Percentiles rank a stretch among this genome's conserved stretches.
phyloP scores from a whole-genome alignment of 2,329 filamentous ascomycete genomes.

The Colletotrichum nymphaeae region DNA sequence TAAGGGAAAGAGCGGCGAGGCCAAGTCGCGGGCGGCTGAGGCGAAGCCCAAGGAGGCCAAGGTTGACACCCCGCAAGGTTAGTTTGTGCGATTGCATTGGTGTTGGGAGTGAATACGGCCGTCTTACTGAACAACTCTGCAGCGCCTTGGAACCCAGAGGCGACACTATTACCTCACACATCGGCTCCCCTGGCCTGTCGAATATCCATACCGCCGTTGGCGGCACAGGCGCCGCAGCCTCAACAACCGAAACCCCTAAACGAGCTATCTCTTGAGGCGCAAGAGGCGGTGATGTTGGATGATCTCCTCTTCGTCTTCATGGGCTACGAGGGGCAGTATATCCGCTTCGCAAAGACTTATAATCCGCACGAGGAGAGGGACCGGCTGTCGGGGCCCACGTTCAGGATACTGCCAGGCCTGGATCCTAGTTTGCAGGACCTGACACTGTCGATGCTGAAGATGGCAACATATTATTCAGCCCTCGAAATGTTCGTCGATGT shows the following conservation, averaged over 20 bases:
- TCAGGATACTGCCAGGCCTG: conserved; percentile 82
- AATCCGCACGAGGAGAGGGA: conserved; percentile 88
- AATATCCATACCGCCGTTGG: conserved; percentile 76
- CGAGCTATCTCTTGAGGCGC: conserved; percentile 80
- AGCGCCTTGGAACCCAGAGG: conserved; percentile 83
- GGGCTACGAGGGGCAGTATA: conserved; percentile 98
- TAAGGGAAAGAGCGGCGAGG: conserved; percentile 48
- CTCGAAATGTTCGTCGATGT: conserved; percentile 94
- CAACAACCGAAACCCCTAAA: conserved; percentile 76
- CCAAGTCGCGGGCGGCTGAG: conserved; percentile 57
- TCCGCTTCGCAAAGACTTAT: conserved; percentile 86
- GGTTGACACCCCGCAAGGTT: conserved; percentile 62
- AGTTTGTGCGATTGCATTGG: conserved; percentile 34
- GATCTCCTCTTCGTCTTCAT: conserved; percentile 96
- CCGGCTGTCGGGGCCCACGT: conserved; percentile 83
- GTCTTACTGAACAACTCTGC: conserved; percentile 17
- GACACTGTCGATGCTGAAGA: conserved; percentile 88
- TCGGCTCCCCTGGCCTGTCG: conserved; percentile 78
- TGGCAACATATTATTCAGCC: conserved; percentile 93
- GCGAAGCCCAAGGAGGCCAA: conserved; percentile 56
- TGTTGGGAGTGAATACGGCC: background rate
- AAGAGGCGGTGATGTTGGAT: conserved; percentile 89
- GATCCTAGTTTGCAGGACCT: conserved; percentile 93
- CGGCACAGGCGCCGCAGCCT: conserved; percentile 74
- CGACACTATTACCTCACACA: conserved; percentile 75